Conservation (phyloP, 2,329 filamentous ascomycete genomes). For the Cladophialophora psammophila region DNA sequence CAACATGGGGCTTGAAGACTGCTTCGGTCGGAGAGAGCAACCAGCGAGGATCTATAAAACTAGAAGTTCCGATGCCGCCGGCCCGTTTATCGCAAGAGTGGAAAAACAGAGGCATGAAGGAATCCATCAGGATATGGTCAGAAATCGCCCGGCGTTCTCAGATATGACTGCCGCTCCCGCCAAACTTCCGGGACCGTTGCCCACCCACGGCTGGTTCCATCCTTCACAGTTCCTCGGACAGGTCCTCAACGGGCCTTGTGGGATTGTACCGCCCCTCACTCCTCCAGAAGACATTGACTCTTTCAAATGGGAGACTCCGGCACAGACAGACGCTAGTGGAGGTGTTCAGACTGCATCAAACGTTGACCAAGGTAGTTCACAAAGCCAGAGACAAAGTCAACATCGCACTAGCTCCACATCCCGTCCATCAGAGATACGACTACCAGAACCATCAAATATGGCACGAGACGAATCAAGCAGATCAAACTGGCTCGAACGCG, state of each 20-base stretch:
- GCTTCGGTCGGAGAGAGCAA: not conserved
- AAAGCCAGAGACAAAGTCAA: constrained; percentile 17
- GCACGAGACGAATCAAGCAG: constrained; percentile 22
- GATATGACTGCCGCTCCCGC: constrained; percentile 7
- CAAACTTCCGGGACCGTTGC: constrained; percentile 12
- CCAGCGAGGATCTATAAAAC: constrained; percentile 16
- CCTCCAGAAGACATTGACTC: constrained; percentile 42
- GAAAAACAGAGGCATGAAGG: constrained; percentile 1
- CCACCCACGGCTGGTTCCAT: constrained; percentile 25
- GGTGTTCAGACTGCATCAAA: constrained; percentile 26
- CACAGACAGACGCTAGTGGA: constrained; percentile 10
- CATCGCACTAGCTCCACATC: constrained; percentile 24
- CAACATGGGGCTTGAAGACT: constrained; percentile 3
- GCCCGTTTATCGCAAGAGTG: not conserved
- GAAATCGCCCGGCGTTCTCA: not conserved
- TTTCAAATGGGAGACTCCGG: constrained; percentile 39
- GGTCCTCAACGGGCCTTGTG: constrained; percentile 22
- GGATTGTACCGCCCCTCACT: constrained; percentile 35
- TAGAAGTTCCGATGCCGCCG: constrained; percentile 7
- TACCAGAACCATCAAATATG: constrained; percentile 29
- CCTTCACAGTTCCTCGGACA: constrained; percentile 16
- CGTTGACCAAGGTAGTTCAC: constrained; percentile 1
- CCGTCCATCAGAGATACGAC: constrained; percentile 33
- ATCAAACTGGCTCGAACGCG: constrained; percentile 33
- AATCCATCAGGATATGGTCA: not conserved